These are phyloP conservation scores for Colletotrichum cordylinicola DNA, from an alignment of 2,329 filamentous ascomycete genomes.

Conservation along the genomic window DNA sequence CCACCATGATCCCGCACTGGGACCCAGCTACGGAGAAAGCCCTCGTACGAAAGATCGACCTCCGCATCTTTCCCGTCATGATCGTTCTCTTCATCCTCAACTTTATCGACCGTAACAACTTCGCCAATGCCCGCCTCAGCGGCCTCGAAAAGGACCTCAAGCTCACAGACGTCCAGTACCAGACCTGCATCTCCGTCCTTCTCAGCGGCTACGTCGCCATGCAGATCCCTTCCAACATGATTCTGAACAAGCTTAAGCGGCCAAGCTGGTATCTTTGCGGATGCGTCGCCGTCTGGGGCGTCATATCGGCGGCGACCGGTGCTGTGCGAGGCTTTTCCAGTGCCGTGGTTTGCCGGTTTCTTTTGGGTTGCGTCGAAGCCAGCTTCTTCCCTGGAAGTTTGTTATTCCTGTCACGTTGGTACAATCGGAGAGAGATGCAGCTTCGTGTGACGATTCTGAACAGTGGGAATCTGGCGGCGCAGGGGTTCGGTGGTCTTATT, in stretches of 20 bases:
- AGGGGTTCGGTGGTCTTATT: background rate
- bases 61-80: conserved; percentile 33
- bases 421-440: background rate
- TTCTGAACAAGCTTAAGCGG: background rate
- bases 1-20: background rate
- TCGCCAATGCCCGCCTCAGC: conserved; percentile 25
- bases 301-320: background rate
- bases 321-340: background rate
- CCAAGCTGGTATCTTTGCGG: background rate
- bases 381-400: background rate
- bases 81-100: conserved; percentile 43
- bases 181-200: background rate
- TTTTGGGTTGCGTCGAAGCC: background rate
- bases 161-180: conserved; percentile 34
- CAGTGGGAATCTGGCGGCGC: background rate
- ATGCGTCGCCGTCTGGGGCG: background rate
- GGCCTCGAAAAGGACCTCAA: conserved; percentile 39
- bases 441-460: background rate
- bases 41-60: conserved; percentile 36
- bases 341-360: background rate
- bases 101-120: conserved; percentile 27
- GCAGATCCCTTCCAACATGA: background rate
- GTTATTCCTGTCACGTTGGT: background rate
- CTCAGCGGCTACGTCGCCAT: background rate
- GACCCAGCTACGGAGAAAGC: conserved; percentile 18